These are phyloP conservation scores for Medakamo hakoo DNA, from an alignment of 139 green algal species.

Conservation along the genomic window DNA sequence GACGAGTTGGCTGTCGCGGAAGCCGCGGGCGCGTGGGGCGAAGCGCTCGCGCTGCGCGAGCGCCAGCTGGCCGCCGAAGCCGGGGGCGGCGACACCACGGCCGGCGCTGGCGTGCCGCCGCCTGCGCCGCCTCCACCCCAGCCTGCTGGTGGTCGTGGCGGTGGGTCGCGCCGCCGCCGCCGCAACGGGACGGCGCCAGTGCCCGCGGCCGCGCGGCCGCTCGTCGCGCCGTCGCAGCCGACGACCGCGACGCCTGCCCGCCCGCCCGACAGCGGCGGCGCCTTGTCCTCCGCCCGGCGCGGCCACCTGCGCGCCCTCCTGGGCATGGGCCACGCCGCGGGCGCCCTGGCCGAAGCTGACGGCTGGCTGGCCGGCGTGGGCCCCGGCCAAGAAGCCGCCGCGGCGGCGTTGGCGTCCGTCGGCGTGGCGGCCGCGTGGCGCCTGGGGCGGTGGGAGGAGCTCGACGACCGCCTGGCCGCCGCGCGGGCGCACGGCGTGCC, in stretches of 20 bases:
- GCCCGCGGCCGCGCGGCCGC: too few species aligned
- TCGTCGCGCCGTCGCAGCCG: too few species aligned
- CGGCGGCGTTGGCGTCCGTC: slow-evolving; percentile 32
- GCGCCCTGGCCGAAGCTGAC: slow-evolving; percentile 54
- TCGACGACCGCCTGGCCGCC: slow-evolving; percentile 41
- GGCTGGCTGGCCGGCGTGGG: slow-evolving; percentile 11
- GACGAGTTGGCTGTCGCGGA: slow-evolving; percentile 56
- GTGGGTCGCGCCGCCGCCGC: too few species aligned
- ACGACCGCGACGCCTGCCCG: not conserved
- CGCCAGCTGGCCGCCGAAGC: slow-evolving; percentile 17
- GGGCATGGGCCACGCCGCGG: slow-evolving; percentile 62
- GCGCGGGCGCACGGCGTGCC: not conserved
- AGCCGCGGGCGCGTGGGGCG: slow-evolving; percentile 70
- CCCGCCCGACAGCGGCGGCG: not conserved
- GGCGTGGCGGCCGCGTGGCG: slow-evolving; percentile 74
- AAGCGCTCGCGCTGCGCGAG: slow-evolving; percentile 76
- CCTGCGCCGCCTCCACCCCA: too few species aligned
- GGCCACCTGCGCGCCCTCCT: slow-evolving; percentile 50
- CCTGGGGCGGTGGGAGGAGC: slow-evolving; percentile 60
- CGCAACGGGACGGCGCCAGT: not conserved
- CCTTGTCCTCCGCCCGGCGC: slow-evolving; percentile 19
- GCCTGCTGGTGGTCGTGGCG: not conserved
- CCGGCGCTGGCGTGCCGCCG: too few species aligned
- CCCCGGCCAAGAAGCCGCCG: not conserved
- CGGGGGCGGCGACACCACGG: too few species aligned